phyloP scores from a whole-genome alignment of 1,139 yeast genomes.

The Spathaspora sp. region DNA sequence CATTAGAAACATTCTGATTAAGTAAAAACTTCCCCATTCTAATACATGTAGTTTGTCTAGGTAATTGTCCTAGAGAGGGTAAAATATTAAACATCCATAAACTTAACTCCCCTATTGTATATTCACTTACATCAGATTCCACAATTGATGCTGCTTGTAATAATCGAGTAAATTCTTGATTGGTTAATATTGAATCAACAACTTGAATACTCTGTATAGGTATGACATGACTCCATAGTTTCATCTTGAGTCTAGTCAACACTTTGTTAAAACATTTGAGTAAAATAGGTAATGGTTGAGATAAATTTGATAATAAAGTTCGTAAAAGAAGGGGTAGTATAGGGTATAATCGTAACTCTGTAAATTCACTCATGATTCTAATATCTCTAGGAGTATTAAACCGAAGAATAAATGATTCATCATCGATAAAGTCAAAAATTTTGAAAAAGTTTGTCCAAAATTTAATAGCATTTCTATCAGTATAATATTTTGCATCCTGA shows the following conservation, averaged over 20 bases:
- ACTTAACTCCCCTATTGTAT: conserved; percentile 29
- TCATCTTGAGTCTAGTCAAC: conserved; percentile 34
- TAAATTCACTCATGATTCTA: conserved; percentile 37
- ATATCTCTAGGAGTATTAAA: conserved; percentile 47
- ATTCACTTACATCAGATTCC: conserved; percentile 5
- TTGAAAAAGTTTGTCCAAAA: conserved; percentile 56
- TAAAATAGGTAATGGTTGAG: conserved; percentile 54
- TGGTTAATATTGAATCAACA: conserved; percentile 50
- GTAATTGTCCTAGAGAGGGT: conserved; percentile 36
- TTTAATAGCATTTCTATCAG: conserved; percentile 37
- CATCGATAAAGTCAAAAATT: conserved; percentile 40
- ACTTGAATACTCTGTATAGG: conserved; percentile 54
- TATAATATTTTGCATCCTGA: conserved; percentile 51
- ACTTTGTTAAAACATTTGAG: conserved; percentile 47
- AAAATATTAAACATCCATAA: conserved; percentile 44
- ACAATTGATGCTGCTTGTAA: conserved; percentile 7
- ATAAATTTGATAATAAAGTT: conserved; percentile 49
- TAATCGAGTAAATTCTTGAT: conserved; percentile 34
- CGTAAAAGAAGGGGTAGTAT: conserved; percentile 47
- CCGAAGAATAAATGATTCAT: conserved; percentile 35
- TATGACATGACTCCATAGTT: conserved; percentile 52
- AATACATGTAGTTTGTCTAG: conserved; percentile 40
- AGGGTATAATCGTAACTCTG: conserved; percentile 43
- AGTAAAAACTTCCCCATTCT: conserved; percentile 26
- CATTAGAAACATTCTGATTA: conserved; percentile 6